Evolutionary conservation across 2,329 filamentous ascomycete genomes (phyloP).

Genomic region (Akanthomyces uredinophilus): DNA sequence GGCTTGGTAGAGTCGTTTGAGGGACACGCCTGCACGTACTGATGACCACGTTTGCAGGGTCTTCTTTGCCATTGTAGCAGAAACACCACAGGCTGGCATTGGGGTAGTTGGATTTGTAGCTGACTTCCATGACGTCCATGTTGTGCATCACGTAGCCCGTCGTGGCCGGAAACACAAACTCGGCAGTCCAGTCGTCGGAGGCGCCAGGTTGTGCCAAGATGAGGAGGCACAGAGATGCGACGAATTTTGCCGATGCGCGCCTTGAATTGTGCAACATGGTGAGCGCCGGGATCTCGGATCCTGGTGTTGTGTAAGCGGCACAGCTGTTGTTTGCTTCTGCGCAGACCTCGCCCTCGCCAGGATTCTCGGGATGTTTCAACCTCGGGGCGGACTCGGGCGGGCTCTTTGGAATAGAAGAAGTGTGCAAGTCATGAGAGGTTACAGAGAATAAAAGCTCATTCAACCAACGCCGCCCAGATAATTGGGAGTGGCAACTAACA

Average conservation of each 20-base stretch:
- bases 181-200: background rate
- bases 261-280: background rate
- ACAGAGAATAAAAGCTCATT: background rate
- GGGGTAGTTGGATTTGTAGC: background rate
- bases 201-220: background rate
- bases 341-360: background rate
- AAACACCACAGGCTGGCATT: background rate
- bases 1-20: too few relatives aligned
- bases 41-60: background rate
- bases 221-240: background rate
- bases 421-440: background rate
- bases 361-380: too few relatives aligned
- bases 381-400: too few relatives aligned
- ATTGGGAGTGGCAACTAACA: background rate
- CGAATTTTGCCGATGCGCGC: background rate
- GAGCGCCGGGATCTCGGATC: background rate
- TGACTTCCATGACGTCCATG: conserved; percentile 3
- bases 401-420: background rate
- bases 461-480: background rate
- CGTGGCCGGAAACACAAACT: background rate
- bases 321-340: background rate
- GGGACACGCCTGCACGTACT: background rate
- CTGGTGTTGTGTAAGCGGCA: background rate
- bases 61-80: background rate
- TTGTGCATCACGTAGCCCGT: conserved; percentile 6